Base-by-base conservation (phyloP, 2,329 filamentous ascomycete genomes). In the Fusarium pseudocircinatum region DNA sequence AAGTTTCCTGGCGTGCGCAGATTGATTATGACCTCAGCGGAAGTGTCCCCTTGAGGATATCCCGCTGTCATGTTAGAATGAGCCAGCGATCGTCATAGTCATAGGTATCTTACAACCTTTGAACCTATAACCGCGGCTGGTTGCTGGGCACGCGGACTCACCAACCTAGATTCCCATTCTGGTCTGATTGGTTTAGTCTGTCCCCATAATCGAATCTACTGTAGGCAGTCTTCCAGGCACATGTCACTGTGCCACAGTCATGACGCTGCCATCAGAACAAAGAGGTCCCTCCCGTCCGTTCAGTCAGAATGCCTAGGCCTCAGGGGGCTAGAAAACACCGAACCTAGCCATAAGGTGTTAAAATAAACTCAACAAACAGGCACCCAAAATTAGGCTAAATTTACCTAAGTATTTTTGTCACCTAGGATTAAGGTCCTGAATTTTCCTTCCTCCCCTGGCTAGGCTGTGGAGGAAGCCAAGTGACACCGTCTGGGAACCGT, bases 191-290 rank as follows among this genome's bases (percentile, higher is more conserved):
- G 70, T 32, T 44, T 63, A 34, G 37, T 7, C 52, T 24, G 42
- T 37, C 36, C 22, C n/a, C 53, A 62, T 47, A 36, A 47, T 70
- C 58, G 52, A 71, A 67, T 69, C 59, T 53, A 47, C 44, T 28
- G 42, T 28, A 73, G 57, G 58, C 28, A n/a, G 49, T 46, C n/a
- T 32, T 36, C 40, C 22, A 62, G 57, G 62, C 67, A 40, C 57
- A 73, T 47, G 49, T 50, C 52, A 63, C 75, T 77, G 75, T 76
- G 75, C 73, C 75, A 77, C 75, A 75, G 37, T 64, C 71, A 72
- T 67, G 70, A 67, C 61, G 63, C 63, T 70, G 46, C 54, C 30
- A 68, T 53, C 56, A 66, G 52, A 63, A 54, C 60, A 56, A 56
- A 28, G 24, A 18, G 57, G 57, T 37, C 34, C 26, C 32, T 34